Evolutionary conservation across 2,329 filamentous ascomycete genomes (phyloP).

Genomic region (Ophiocordyceps camponoti-leonardi): DNA sequence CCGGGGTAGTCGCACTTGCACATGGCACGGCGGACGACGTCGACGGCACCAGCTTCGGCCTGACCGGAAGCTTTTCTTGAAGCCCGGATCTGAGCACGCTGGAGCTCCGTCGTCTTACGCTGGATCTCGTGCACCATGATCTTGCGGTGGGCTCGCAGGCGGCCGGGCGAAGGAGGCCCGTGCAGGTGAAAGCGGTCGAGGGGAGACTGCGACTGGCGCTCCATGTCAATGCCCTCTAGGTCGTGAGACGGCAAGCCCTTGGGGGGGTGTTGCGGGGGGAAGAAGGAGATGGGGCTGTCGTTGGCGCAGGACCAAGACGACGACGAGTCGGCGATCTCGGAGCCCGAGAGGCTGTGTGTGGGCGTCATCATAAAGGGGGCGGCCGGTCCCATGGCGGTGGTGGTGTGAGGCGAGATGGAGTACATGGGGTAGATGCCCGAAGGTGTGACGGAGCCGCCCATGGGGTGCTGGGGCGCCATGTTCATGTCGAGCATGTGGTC

Average conservation of each 20-base stretch:
- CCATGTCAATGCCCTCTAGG: slow-evolving; percentile 16
- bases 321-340: slow-evolving; percentile 18
- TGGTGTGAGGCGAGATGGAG: slow-evolving; percentile 15
- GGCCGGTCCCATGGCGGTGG: slow-evolving; percentile 9
- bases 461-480: slow-evolving; percentile 14
- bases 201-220: slow-evolving; percentile 18
- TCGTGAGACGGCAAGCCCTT: slow-evolving; percentile 13
- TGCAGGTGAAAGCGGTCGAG: slow-evolving; percentile 14
- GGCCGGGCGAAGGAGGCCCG: slow-evolving; percentile 15
- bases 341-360: slow-evolving; percentile 20
- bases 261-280: slow-evolving; percentile 7
- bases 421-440: slow-evolving; percentile 18
- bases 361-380: slow-evolving; percentile 22
- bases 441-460: slow-evolving; percentile 20
- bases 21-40: slow-evolving; percentile 21
- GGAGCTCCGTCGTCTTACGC: slow-evolving; percentile 25
- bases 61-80: slow-evolving; percentile 13
- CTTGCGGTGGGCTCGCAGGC: slow-evolving; percentile 18
- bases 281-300: slow-evolving; percentile 23
- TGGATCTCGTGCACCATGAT: slow-evolving; percentile 24
- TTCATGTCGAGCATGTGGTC: slow-evolving; percentile 21
- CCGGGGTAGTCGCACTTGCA: slow-evolving; percentile 27
- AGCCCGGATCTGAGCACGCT: slow-evolving; percentile 20
- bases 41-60: slow-evolving; percentile 12
- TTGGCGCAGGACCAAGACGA: slow-evolving; percentile 22